These are phyloP conservation scores for Fraxinus albicans DNA, from an alignment of 305 asterid genomes.

Conservation along the genomic window DNA sequence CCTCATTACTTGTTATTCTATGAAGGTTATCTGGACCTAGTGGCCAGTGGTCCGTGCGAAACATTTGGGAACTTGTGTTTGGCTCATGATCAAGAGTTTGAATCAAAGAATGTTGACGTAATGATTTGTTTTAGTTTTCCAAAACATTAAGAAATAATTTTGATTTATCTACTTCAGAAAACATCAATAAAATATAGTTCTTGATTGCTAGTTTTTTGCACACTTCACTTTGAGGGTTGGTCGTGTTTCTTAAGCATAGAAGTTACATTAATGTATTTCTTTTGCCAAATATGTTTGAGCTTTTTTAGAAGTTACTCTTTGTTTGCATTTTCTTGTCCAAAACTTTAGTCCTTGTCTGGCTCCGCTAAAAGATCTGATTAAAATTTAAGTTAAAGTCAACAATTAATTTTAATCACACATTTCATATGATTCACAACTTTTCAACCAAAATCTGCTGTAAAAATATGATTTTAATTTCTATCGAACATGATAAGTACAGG, in stretches of 20 bases:
- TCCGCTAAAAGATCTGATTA: no score
- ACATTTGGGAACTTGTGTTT: slow-evolving; percentile 88
- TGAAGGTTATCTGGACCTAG: slow-evolving; percentile 61
- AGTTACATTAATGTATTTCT: not conserved
- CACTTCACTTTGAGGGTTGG: not conserved
- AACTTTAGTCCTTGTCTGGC: no score
- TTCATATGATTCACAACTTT: no score
- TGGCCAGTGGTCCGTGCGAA: slow-evolving; percentile 82
- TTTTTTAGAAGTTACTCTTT: not conserved
- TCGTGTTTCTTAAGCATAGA: not conserved
- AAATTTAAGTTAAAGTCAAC: no score
- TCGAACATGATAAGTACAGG: not conserved
- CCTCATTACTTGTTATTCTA: not conserved
- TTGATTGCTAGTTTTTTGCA: not conserved
- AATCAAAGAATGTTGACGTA: slow-evolving; percentile 85
- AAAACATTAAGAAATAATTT: not conserved
- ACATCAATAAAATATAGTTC: not conserved
- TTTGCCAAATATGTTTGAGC: not conserved
- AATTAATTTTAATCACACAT: no score
- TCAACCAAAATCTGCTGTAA: no score
- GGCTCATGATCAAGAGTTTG: slow-evolving; percentile 85
- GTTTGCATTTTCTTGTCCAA: not conserved
- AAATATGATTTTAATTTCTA: no score
- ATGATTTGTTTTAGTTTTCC: not conserved
- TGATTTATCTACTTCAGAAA: not conserved